phyloP scores from a whole-genome alignment of 2,329 filamentous ascomycete genomes.

The Parastagonospora nodorum region DNA sequence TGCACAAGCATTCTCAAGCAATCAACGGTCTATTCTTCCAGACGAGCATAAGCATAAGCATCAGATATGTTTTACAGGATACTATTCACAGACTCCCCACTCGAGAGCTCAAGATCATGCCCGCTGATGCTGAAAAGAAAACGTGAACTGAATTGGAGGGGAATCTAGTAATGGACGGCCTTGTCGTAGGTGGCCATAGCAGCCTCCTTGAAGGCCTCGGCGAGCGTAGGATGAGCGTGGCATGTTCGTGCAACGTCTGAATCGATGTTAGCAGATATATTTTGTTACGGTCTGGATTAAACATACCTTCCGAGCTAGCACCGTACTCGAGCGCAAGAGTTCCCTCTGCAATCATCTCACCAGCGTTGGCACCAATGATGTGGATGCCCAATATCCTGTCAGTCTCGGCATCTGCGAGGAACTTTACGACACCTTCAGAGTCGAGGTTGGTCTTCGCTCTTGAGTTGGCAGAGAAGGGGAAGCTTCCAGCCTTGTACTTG shows the following conservation, averaged over 20 bases:
- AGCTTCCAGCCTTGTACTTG: slow-evolving; percentile 90
- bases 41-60: slow-evolving; percentile 29
- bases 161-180: slow-evolving; percentile 84
- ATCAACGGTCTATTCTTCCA: background rate
- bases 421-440: slow-evolving; percentile 94
- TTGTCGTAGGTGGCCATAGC: slow-evolving; percentile 97
- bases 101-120: slow-evolving; percentile 41
- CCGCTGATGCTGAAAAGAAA: slow-evolving; percentile 42
- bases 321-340: slow-evolving; percentile 96
- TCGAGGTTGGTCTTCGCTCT: slow-evolving; percentile 99
- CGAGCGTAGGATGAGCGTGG: slow-evolving; percentile 93
- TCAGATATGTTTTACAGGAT: slow-evolving; percentile 47
- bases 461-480: slow-evolving; percentile 98
- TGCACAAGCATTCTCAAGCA: background rate
- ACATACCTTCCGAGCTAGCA: slow-evolving; percentile 89
- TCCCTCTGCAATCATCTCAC: slow-evolving; percentile 99
- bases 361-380: slow-evolving; percentile 93
- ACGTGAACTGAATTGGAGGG: slow-evolving; percentile 26
- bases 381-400: slow-evolving; percentile 94
- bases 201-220: slow-evolving; percentile 99
- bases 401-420: slow-evolving; percentile 93
- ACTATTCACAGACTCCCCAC: slow-evolving; percentile 48
- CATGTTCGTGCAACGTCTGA: slow-evolving; percentile 69
- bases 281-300: background rate
- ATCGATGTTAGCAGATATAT: slow-evolving; percentile 16